A percentile compares a stretch with the other conserved stretches of the same genome.
phyloP scores from a whole-genome alignment of 2,329 filamentous ascomycete species.

The Colletotrichum tropicale region DNA sequence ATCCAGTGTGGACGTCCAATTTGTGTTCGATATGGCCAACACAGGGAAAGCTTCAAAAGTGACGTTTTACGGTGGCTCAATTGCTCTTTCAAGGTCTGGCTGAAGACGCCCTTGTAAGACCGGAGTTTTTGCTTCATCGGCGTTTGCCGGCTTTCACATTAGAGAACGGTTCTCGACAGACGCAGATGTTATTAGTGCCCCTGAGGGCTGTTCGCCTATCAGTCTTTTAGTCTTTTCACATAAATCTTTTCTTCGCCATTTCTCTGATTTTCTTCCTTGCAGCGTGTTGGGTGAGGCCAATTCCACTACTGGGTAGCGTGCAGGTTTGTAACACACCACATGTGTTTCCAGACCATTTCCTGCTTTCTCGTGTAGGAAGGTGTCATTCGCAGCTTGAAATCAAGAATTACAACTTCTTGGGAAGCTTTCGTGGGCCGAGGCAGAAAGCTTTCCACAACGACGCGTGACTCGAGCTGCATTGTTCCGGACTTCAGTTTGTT shows the following conservation, averaged over 20 bases:
- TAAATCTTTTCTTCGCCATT: neutral
- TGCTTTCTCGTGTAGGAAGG: neutral
- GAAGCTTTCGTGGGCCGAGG: neutral
- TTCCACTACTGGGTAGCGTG: rapidly evolving
- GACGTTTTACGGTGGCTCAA: neutral
- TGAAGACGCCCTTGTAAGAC: neutral
- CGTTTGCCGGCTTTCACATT: neutral
- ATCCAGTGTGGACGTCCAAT: neutral
- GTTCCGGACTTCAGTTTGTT: neutral
- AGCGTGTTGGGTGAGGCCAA: neutral
- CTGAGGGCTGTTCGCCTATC: neutral
- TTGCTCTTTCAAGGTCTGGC: neutral
- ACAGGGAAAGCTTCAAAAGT: neutral
- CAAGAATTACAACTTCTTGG: neutral
- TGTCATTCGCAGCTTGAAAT: neutral
- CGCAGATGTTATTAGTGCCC: too few relatives aligned
- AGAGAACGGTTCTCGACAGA: neutral
- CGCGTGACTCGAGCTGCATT: neutral
- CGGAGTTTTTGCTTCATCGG: neutral
- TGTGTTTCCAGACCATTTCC: neutral
- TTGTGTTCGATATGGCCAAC: neutral
- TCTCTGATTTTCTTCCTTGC: neutral
- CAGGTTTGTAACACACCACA: neutral
- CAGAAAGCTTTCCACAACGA: neutral
- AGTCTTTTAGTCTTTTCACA: neutral